Percentiles rank a stretch among this genome's conserved stretches.
Conservation (phyloP, 805 yeast genomes). For the Sugiyamaella americana region DNA sequence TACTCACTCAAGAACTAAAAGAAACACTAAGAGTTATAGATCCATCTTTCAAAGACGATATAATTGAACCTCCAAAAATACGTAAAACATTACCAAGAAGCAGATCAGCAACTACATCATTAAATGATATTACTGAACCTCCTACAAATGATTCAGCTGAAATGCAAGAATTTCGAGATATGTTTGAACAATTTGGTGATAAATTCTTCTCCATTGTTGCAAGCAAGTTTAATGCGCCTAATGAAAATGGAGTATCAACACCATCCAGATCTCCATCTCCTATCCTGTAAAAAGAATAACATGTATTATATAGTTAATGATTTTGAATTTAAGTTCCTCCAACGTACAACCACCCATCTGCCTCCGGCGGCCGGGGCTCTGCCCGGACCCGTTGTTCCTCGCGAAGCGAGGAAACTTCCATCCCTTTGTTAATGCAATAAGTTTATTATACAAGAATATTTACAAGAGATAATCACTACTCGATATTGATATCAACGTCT, state of each 20-base stretch:
- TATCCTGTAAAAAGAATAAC: no score
- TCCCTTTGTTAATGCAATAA: no score
- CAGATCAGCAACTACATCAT: constrained; percentile 2
- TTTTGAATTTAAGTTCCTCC: no score
- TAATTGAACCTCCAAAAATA: no score
- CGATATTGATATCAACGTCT: neutral
- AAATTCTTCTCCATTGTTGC: constrained; percentile 15
- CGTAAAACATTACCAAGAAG: neutral
- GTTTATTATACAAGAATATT: no score
- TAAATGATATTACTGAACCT: neutral
- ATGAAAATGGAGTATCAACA: no score
- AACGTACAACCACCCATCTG: no score
- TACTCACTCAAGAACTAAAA: neutral
- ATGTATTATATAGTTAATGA: no score
- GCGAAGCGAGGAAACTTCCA: no score
- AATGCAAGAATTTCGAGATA: constrained; percentile 12
- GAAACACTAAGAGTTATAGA: neutral
- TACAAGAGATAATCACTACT: neutral
- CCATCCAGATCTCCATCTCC: no score
- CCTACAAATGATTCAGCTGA: neutral
- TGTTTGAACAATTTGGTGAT: constrained; percentile 25
- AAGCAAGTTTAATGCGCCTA: constrained; percentile 1
- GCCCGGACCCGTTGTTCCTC: no score
- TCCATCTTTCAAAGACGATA: neutral
- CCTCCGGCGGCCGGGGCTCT: no score